Conservation (phyloP, 1,284 basidiomycete species). For the Kwoniella shivajii region DNA sequence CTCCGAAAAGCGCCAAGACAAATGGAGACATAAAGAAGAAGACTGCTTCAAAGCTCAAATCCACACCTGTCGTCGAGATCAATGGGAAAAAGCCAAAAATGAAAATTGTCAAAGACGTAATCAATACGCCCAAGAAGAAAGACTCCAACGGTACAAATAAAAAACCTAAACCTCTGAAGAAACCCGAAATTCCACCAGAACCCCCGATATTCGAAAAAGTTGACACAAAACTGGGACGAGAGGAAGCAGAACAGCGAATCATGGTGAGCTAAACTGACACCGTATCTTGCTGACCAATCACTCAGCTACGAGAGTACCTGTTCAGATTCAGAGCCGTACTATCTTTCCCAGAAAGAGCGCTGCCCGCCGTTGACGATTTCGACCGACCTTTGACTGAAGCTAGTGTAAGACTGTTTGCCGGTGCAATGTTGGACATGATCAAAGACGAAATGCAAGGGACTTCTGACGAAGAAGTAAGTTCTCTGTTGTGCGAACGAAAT, state of each 20-base stretch:
- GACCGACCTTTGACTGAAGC: slow-evolving; percentile 46
- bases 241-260: slow-evolving; percentile 42
- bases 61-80: slow-evolving; percentile 1
- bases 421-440: slow-evolving; percentile 42
- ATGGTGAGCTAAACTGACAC: slow-evolving; percentile 37
- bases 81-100: slow-evolving; percentile 4
- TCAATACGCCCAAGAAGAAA: slow-evolving; percentile 16
- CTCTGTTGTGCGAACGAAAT: too few species aligned
- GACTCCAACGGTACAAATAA: slow-evolving; percentile 10
- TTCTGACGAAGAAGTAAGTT: slow-evolving; percentile 30
- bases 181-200: slow-evolving; percentile 17
- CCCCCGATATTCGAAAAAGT: slow-evolving; percentile 38
- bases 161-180: slow-evolving; percentile 22
- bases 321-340: slow-evolving; percentile 37
- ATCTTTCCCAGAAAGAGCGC: slow-evolving; percentile 38
- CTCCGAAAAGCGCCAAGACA: not conserved
- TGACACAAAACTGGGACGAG: slow-evolving; percentile 30
- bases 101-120: slow-evolving; percentile 12
- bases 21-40: not conserved
- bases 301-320: slow-evolving; percentile 45
- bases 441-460: slow-evolving; percentile 23
- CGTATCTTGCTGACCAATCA: not conserved
- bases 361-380: slow-evolving; percentile 47
- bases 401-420: slow-evolving; percentile 38
- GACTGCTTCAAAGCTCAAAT: not conserved